Base-by-base conservation (phyloP, 139 green algal genomes). In the Chlamydomonas sp. region DNA sequence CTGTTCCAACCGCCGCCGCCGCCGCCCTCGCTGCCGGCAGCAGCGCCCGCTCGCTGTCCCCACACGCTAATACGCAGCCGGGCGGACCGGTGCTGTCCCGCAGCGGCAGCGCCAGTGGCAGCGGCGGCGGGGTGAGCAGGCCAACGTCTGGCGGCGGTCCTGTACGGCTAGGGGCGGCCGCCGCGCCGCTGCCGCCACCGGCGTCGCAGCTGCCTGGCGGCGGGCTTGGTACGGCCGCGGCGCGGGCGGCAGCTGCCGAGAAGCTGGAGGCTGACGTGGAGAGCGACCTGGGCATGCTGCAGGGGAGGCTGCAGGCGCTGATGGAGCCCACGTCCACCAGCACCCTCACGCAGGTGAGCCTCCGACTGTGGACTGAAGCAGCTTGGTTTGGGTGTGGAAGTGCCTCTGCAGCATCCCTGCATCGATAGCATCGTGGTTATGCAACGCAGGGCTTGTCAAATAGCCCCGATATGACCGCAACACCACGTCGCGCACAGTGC, bases 261-360 rank as follows among this genome's bases (percentile, higher is more conserved):
- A 17, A 9, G n/a, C 57, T 85, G 9, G 77, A 89, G 77, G 5
- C 3, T 20, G 63, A 71, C 20, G 77, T 89, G 77, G 77, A 59
- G 31, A 77, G 71, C 49, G 85, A 89, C 77, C 77, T 89, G 67
- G 85, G 62, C 1, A 80, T 89, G 85, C 78, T 89, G 77, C 31
- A 63, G 60, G 6, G 67, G 58, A 59, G 85, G 85, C 67, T 85
- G 77, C 77, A 85, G 71, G 67, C 77, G 18, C 59, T 89, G 57
- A 5, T 89, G 67, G 85, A 89, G 77, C 85, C 85, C 16, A 2
- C 63, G 5, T 76, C 83, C 15, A 79, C 16, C 63, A 66, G 14
- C n/a, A 82, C 83, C 0, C 49, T 82, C 2, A 73, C 71, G 14
- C 82, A 79, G 82, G 82, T 73, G 62, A 6, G 20, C 5, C 0